Percentiles rank a stretch among this genome's conserved stretches.
phyloP scores from a whole-genome alignment of 139 green algal species.

The Chlorella sp. region DNA sequence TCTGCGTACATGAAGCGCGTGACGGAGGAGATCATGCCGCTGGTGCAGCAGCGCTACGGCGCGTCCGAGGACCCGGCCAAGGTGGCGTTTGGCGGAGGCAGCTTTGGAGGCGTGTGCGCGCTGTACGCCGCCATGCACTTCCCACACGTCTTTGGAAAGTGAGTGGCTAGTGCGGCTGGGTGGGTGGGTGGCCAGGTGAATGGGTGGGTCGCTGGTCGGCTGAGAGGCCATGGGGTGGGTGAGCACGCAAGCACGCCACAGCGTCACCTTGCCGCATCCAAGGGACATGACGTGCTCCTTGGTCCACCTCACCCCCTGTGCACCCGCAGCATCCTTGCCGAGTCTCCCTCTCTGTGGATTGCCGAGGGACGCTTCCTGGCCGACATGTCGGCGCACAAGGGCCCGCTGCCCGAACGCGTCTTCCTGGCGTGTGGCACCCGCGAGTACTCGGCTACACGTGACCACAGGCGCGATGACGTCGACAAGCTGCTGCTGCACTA shows the following conservation, averaged over 20 bases:
- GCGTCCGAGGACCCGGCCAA: constrained; percentile 16
- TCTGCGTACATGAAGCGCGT: constrained; percentile 33
- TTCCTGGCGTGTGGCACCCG: constrained; percentile 45
- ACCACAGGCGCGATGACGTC: constrained; percentile 31
- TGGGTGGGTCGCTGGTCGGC: no score
- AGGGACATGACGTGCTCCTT: no score
- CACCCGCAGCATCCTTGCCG: constrained; percentile 23
- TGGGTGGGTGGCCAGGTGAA: no score
- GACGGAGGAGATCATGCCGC: constrained; percentile 34
- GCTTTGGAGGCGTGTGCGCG: constrained; percentile 37
- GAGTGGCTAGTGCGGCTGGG: no score
- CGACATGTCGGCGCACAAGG: constrained; percentile 13
- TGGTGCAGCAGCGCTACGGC: constrained; percentile 23
- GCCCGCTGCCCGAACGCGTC: constrained; percentile 37
- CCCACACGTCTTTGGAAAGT: constrained; percentile 21
- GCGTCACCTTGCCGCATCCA: no score
- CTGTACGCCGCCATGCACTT: constrained; percentile 42
- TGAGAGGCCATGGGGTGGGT: no score
- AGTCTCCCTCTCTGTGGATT: constrained; percentile 43
- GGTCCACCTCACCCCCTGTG: no score
- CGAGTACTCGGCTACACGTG: constrained; percentile 45
- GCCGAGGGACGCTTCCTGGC: constrained; percentile 33
- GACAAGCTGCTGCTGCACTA: constrained; percentile 42
- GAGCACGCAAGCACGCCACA: no score
- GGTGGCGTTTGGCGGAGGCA: constrained; percentile 37